A percentile compares a stretch with the other conserved stretches of the same genome.
Conservation (phyloP, 2,329 filamentous ascomycete genomes). For the Fusarium papillatum region DNA sequence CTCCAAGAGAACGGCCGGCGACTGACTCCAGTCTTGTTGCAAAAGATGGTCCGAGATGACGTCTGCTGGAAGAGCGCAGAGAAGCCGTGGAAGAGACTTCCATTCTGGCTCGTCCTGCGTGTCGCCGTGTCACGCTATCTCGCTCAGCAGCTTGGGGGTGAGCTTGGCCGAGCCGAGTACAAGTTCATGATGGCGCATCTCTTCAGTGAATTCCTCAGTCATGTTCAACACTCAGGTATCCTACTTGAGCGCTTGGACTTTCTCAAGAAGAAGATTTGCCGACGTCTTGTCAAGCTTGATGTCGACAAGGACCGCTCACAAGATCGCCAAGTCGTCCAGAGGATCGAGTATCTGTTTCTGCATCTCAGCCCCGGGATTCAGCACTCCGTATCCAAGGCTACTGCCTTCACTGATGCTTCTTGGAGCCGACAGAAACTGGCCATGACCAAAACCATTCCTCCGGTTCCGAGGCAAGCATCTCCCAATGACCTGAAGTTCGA, state of each 20-base stretch:
- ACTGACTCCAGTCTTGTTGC: conserved; percentile 54
- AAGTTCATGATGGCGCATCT: conserved; percentile 68
- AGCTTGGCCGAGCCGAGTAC: conserved; percentile 58
- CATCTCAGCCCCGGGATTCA: conserved; percentile 23
- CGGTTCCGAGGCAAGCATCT: conserved; percentile 33
- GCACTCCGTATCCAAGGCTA: conserved; percentile 17
- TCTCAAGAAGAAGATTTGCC: conserved; percentile 43
- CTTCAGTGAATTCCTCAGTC: conserved; percentile 60
- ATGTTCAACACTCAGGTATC: conserved; percentile 38
- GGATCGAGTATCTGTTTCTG: conserved; percentile 34
- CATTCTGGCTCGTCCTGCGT: conserved; percentile 74
- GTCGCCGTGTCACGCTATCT: conserved; percentile 70
- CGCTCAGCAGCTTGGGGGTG: conserved; percentile 48
- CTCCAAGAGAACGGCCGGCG: conserved; percentile 67
- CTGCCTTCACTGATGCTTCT: conserved; percentile 24
- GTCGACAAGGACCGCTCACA: conserved; percentile 30
- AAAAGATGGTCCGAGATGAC: conserved; percentile 73
- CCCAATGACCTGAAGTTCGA: conserved; percentile 30
- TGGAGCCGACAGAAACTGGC: conserved; percentile 38
- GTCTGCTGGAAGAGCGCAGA: conserved; percentile 63
- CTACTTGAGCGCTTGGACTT: conserved; percentile 36
- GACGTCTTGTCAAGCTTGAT: conserved; percentile 43
- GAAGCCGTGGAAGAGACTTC: conserved; percentile 73
- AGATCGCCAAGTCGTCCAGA: conserved; percentile 6
- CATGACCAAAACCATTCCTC: conserved; percentile 36